Base-by-base conservation (phyloP, 352 stramenopile genomes). In the Blastocystis sp. region DNA sequence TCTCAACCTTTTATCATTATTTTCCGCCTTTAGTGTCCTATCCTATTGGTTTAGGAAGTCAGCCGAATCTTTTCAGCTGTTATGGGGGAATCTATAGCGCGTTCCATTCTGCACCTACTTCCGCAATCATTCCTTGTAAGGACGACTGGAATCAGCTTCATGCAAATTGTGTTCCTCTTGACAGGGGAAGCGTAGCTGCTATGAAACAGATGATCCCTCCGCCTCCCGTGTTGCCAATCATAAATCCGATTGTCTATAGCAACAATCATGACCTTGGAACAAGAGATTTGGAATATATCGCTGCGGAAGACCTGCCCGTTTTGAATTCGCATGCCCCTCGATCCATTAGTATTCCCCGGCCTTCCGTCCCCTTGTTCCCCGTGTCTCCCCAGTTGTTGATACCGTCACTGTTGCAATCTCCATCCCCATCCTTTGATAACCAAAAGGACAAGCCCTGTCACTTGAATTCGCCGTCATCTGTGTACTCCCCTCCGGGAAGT, bases 211-310 rank as follows among this genome's bases (percentile, higher is more conserved):
- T 73, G 8, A 53, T 73, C 27, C 63, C 63, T 7, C 38, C 63
- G 4, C 63, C 63, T 73, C 63, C 63, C 3, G 27, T 24, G 4
- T 27, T 73, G 16, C 63, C 63, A 11, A 73, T 73, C 27, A 73
- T 73, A 0, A 73, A 73, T 36, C 63, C 63, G 11, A 27, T 73
- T 44, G 63, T 73, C 3, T 73, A 73, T 27, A 27, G 14, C 9
- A 73, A 73, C 38, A 73, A 73, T 36, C 21, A 36, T 40, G 63
- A 73, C 42, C 16, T 73, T 11, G 63, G 63, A 18, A 73, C 38
- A 1, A 11, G n/a, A 16, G 63, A 73, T 53, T 32, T 73, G 42
- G 24, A 73, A 16, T 73, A 73, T 44, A 53, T 73, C 14, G 6
- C 63, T 40, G 21, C 32, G 4, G n/a, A 49, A 4, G 18, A 27